A percentile compares a stretch with the other conserved stretches of the same genome.
Evolutionary conservation across 2,329 filamentous ascomycete genomes (phyloP).

Genomic region (Aspergillus sp.): DNA sequence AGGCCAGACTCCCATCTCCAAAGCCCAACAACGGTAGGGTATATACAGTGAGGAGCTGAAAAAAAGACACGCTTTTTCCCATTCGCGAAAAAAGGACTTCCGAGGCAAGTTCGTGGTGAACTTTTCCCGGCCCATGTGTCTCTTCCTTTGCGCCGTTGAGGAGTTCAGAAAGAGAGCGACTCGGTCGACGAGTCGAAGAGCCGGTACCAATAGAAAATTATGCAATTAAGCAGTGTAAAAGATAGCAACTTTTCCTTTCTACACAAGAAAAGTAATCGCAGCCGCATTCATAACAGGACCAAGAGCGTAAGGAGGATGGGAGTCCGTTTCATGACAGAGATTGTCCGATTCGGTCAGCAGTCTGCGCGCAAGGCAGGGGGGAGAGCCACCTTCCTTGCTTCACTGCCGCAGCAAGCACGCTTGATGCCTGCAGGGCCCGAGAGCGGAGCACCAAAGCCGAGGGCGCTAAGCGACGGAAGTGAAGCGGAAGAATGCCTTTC

Average conservation of each 20-base stretch:
- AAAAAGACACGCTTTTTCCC: conserved; percentile 33
- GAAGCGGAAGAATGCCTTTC: conserved; percentile 20
- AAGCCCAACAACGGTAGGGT: conserved; percentile 33
- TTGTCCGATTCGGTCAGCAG: conserved; percentile 29
- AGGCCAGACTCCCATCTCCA: conserved; percentile 28
- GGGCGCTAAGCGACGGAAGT: conserved; percentile 25
- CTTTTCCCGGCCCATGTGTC: conserved; percentile 25
- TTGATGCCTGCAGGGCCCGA: conserved; percentile 45
- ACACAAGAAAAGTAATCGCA: conserved; percentile 29
- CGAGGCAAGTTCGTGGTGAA: conserved; percentile 27
- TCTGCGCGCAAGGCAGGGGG: conserved; percentile 40
- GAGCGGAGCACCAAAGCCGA: conserved; percentile 32
- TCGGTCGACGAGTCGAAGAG: conserved; percentile 27
- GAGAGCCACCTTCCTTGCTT: conserved; percentile 42
- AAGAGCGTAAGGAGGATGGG: conserved; percentile 17
- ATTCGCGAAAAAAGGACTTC: conserved; percentile 23
- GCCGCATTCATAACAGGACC: conserved; percentile 1
- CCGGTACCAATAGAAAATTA: conserved; percentile 21
- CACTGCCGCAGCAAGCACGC: conserved; percentile 47
- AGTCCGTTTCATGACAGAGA: conserved; percentile 2
- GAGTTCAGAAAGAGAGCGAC: conserved; percentile 22
- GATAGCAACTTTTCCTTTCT: conserved; percentile 28
- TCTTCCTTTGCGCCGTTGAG: conserved; percentile 22
- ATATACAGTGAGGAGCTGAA: conserved; percentile 33
- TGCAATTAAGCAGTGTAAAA: conserved; percentile 19